Evolutionary conservation across 2,329 filamentous ascomycete genomes (phyloP), one percentile per base, ranked within the genome.

Genomic region (Paecilomyces sp.): DNA sequence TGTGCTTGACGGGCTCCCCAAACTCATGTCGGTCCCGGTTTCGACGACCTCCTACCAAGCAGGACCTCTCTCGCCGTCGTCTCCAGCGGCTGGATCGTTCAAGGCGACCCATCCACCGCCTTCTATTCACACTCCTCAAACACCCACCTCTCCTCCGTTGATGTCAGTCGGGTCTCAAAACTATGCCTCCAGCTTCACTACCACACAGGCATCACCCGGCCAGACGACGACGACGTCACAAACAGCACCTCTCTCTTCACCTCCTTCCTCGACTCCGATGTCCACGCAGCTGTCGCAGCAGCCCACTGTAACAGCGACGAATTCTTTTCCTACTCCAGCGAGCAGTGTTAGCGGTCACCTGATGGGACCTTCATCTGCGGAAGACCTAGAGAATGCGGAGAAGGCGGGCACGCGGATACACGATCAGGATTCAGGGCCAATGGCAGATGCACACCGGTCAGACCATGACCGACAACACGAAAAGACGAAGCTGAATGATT

Each of bases 131-230:
- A 69, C 68, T 33, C 73, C 73, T 36, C 72, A 74, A 61, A 74
- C 73, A 41, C 73, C 73, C 64, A 75, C 71, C 68, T 78, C 76
- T 62, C 73, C 75, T 76, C 74, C 75, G 72, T 79, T 78, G 73
- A 80, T 80, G 78, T 79, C 77, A 74, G 75, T 78, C 70, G 76
- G 75, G 67, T 73, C 77, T 68, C 75, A 75, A 69, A 79, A 74
- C 67, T 75, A 80, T 80, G 78, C 74, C 71, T 73, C 75, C 67
- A 71, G 72, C 66, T 74, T 77, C 69, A 69, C 72, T 70, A 72
- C 76, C 66, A 70, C 73, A 68, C 75, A 79, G 69, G 70, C 75
- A 68, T 77, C 77, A 70, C 74, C 77, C 64, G 73, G 74, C 66
- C 72, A 77, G 72, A 70, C 74, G 69, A 74, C 72, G 65, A 74